A percentile compares a stretch with the other conserved stretches of the same genome.
Conservation (phyloP, 148 eudicot species). For the Bassia scoparia region DNA sequence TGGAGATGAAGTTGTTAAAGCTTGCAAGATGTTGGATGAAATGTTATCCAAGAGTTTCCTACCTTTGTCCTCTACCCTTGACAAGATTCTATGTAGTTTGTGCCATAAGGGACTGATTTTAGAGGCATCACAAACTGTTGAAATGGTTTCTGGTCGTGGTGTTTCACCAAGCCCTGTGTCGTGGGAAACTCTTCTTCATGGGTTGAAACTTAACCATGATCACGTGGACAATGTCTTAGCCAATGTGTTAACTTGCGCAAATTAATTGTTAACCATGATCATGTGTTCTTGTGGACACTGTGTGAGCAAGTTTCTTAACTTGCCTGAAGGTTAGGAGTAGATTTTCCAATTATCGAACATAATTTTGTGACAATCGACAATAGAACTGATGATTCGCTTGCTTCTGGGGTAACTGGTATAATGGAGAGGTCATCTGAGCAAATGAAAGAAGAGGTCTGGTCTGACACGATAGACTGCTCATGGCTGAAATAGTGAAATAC, state of each 20-base stretch:
- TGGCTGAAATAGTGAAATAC: not conserved
- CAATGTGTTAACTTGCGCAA: not conserved
- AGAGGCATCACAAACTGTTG: conserved; percentile 29
- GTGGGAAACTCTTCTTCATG: conserved; percentile 39
- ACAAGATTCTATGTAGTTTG: conserved; percentile 27
- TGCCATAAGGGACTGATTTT: conserved; percentile 25
- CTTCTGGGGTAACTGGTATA: not conserved
- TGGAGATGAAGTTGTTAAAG: conserved; percentile 31
- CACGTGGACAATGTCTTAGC: not conserved
- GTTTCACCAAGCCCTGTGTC: conserved; percentile 32
- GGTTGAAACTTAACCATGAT: conserved; percentile 14
- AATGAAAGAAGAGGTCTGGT: not conserved
- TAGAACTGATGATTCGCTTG: not conserved
- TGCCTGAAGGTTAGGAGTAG: not conserved
- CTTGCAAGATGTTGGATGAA: conserved; percentile 34
- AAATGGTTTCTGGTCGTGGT: conserved; percentile 14
- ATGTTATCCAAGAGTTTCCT: conserved; percentile 30
- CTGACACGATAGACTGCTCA: not conserved
- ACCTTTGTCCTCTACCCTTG: conserved; percentile 27
- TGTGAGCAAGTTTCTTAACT: conserved; percentile 1
- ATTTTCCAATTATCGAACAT: too few relatives aligned
- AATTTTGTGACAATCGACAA: not conserved
- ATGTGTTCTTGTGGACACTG: not conserved
- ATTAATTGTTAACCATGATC: conserved; percentile 16
- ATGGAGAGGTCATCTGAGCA: not conserved